Evolutionary conservation across 371 early-diverging fungal genomes (phyloP).

Genomic region (Mucor velutinosus): DNA sequence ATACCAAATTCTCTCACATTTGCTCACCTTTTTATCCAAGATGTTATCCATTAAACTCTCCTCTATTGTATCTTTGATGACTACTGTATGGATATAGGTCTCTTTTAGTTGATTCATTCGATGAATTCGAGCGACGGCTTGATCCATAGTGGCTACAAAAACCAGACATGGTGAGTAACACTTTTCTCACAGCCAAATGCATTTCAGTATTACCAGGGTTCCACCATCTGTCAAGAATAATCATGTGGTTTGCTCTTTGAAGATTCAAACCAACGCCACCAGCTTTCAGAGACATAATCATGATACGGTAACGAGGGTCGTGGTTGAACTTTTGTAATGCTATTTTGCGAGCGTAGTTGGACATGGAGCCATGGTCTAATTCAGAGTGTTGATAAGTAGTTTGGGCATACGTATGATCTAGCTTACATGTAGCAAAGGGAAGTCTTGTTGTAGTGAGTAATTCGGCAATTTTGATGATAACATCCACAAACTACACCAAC

Average conservation of each 20-base stretch:
- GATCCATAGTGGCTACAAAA: slow-evolving; percentile 46
- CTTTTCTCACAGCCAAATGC: background rate
- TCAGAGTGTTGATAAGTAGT: too few relatives aligned
- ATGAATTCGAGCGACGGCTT: slow-evolving; percentile 50
- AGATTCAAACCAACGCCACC: slow-evolving; percentile 49
- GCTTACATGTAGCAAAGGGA: slow-evolving; percentile 33
- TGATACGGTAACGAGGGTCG: slow-evolving; percentile 26
- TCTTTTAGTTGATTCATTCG: slow-evolving; percentile 49
- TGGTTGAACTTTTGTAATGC: slow-evolving; percentile 40
- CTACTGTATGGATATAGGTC: slow-evolving; percentile 42
- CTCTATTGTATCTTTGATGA: slow-evolving; percentile 47
- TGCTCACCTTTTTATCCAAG: slow-evolving; percentile 36
- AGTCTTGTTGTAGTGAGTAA: slow-evolving; percentile 21
- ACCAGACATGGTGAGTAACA: background rate
- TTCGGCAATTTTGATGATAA: slow-evolving; percentile 28
- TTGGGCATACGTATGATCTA: background rate
- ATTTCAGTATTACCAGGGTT: slow-evolving; percentile 35
- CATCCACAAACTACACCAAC: slow-evolving; percentile 33
- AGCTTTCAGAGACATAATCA: slow-evolving; percentile 47
- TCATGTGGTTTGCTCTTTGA: slow-evolving; percentile 51
- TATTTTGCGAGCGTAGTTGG: slow-evolving; percentile 13
- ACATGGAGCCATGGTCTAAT: slow-evolving; percentile 43
- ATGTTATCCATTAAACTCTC: slow-evolving; percentile 45
- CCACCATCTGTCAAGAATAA: slow-evolving; percentile 52
- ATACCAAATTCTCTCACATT: background rate